These are phyloP conservation scores for Moniliophthora roreri DNA, from an alignment of 1,284 basidiomycete genomes.

Conservation along the genomic window DNA sequence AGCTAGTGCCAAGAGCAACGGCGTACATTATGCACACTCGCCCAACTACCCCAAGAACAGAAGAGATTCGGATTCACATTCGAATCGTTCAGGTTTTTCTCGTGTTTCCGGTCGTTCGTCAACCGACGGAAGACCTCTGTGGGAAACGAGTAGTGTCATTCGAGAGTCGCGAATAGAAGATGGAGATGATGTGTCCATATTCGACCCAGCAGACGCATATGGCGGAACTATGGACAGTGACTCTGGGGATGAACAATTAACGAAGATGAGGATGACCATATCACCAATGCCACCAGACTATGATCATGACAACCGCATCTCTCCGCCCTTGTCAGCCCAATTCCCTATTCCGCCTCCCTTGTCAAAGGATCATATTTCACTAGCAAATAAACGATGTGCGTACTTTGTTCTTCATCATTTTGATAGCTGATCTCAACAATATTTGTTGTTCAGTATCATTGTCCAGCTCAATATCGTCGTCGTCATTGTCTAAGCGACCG, in stretches of 20 bases:
- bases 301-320: neutral
- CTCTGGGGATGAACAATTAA: neutral
- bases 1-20: constrained; percentile 2
- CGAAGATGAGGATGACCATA: neutral
- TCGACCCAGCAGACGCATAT: neutral
- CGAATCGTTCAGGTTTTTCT: neutral
- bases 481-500: neutral
- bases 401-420: neutral
- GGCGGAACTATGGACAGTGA: neutral
- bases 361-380: neutral
- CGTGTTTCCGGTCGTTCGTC: neutral
- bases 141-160: neutral
- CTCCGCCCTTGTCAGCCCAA: constrained; percentile 1
- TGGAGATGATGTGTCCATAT: neutral
- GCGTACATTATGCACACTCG: neutral
- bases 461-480: constrained; percentile 1
- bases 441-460: neutral
- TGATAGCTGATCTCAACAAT: no score
- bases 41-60: constrained; percentile 1
- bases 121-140: neutral
- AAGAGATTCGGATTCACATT: neutral
- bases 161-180: neutral
- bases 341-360: constrained; percentile 1
- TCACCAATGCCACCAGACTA: neutral
- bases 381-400: neutral